Evolutionary conservation across 768 basidiomycete species (phyloP).

Genomic region (Leccinum ochraceum): DNA sequence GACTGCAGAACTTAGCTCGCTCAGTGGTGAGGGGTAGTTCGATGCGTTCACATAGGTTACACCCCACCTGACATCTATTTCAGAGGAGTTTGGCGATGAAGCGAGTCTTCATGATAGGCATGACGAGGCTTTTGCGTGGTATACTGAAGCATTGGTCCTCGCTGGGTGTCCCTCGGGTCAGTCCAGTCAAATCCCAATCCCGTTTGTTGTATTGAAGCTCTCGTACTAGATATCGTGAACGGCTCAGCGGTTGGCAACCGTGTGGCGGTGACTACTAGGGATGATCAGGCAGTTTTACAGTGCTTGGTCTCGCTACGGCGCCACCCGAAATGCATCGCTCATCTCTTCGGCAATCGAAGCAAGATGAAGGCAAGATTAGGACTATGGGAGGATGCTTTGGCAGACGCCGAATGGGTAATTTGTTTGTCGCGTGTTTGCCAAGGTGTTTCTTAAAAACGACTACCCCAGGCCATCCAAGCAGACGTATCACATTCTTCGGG

Average conservation of each 20-base stretch:
- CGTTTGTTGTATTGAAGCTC: background rate
- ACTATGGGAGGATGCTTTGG: conserved; percentile 3
- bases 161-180: conserved; percentile 6
- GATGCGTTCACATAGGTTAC: background rate
- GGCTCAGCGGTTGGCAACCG: too few relatives aligned
- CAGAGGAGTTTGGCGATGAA: conserved; percentile 16
- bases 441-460: background rate
- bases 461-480: conserved; percentile 7
- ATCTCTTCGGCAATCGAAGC: conserved; percentile 14
- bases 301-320: background rate
- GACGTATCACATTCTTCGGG: conserved; percentile 2
- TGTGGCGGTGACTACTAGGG: too few relatives aligned
- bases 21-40: conserved; percentile 11
- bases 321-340: background rate
- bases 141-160: conserved; percentile 12
- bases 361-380: background rate
- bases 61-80: background rate
- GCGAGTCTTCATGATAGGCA: background rate
- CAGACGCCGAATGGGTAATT: conserved; percentile 8
- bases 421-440: background rate
- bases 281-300: background rate
- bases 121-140: conserved; percentile 14
- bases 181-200: background rate
- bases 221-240: conserved; percentile 2
- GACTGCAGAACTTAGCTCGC: conserved; percentile 9